Evolutionary conservation across 2,329 filamentous ascomycete species (phyloP), one percentile per base, ranked within the genome.

Genomic region (Colletotrichum sp.): DNA sequence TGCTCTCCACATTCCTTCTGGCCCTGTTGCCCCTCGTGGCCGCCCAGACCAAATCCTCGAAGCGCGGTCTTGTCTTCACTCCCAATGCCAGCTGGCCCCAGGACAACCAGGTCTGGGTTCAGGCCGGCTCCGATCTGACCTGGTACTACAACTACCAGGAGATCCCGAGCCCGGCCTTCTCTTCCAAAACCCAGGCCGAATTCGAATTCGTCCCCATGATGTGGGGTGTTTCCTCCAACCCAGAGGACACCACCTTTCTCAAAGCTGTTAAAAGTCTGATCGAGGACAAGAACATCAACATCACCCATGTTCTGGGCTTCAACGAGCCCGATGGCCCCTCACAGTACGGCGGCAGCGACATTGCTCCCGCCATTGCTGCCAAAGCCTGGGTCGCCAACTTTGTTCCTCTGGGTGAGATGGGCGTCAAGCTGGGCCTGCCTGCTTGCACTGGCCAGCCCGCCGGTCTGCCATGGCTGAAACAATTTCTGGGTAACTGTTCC

Each of bases 131-230:
- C 21, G 90, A 92, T 57, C 85, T 96, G 71, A 93, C 92, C 5
- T 97, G 95, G 95, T 97, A 97, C 88, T 97, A 96, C 89, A 96
- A 96, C 87, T 97, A 96, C 84, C 84, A 86, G 30, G 81, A 87
- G 24, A 81, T 83, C 5, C 94, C 94, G 2, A 91, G 92, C 1
- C 77, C 88, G 0, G 86, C 86, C 57, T 93, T 89, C 81, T 78
- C 83, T 55, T 83, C 87, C 66, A 80, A 88, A 34, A 79, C 88
- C 0, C 90, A 93, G 79, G 85, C 87, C 16, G 83, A 88, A 16
- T 91, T 96, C 79, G 89, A 95, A 82, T 97, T 95, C 83, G 92
- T 96, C 2, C 95, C 95, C 67, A 95, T 96, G 94, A 90, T 96
- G 76, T 96, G 93, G 93, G 94, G 94, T 36, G 86, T 90, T 12